A percentile compares a stretch with the other conserved stretches of the same genome.
phyloP scores from a whole-genome alignment of 225 moss, liverwort and hornwort species.

The Bryoerythrophyllum caledonicum region DNA sequence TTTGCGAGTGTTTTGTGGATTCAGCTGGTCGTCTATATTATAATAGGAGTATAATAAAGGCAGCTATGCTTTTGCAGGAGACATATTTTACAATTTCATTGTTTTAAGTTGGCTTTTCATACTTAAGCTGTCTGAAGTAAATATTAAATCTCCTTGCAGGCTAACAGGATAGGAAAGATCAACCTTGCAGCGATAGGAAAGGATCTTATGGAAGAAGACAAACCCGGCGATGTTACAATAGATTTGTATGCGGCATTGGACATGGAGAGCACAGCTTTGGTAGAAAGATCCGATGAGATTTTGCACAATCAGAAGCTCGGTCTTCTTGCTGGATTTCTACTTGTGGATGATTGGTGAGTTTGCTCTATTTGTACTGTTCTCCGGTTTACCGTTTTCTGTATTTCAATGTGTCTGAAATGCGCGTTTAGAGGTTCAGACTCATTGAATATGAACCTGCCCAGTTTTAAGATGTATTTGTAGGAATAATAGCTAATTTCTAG shows the following conservation, averaged over 20 bases:
- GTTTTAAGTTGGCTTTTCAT: constrained; percentile 1
- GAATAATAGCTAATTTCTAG: background rate
- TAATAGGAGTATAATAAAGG: no score
- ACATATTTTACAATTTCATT: background rate
- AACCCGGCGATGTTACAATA: constrained; percentile 98
- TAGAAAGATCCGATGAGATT: constrained; percentile 81
- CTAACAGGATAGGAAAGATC: constrained; percentile 99
- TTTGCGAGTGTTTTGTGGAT: constrained; percentile 5
- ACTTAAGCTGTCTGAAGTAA: constrained; percentile 12
- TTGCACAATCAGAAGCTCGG: constrained; percentile 94
- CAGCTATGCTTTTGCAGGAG: no score
- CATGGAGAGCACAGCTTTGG: constrained; percentile 85
- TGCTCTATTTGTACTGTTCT: constrained; percentile 11
- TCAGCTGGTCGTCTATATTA: no score
- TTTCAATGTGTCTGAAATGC: constrained; percentile 2
- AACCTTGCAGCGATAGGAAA: constrained; percentile 97
- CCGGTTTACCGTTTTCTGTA: no score
- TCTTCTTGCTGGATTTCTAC: constrained; percentile 85
- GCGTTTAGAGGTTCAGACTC: no score
- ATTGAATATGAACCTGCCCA: background rate
- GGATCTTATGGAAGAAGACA: constrained; percentile 99
- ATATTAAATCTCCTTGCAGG: constrained; percentile 53
- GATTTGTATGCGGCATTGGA: constrained; percentile 96
- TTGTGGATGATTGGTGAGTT: constrained; percentile 92
- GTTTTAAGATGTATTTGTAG: constrained; percentile 11